Percentiles rank a stretch among this genome's conserved stretches.
Evolutionary conservation across 768 basidiomycete species (phyloP).

Genomic region (Suillus variegatus): DNA sequence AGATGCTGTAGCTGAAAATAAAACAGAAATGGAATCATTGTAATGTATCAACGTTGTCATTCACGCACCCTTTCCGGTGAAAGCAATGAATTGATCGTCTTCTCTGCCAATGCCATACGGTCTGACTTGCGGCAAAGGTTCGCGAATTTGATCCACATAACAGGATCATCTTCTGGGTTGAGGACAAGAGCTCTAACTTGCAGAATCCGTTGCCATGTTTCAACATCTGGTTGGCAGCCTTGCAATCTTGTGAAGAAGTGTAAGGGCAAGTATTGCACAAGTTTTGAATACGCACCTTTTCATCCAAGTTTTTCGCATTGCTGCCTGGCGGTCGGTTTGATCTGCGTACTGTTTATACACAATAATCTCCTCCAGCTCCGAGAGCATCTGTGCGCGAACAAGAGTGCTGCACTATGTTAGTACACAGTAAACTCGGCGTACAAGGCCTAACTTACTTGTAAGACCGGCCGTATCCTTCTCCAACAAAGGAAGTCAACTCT

Average conservation of each 20-base stretch:
- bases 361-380: slow-evolving; percentile 97
- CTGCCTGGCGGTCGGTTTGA: slow-evolving; percentile 88
- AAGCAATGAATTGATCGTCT: slow-evolving; percentile 91
- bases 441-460: slow-evolving; percentile 72
- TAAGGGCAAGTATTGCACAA: neutral
- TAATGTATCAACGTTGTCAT: neutral
- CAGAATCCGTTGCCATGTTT: slow-evolving; percentile 97
- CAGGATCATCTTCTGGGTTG: slow-evolving; percentile 89
- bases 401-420: slow-evolving; percentile 62
- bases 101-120: slow-evolving; percentile 92
- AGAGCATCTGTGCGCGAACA: slow-evolving; percentile 97
- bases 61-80: slow-evolving; percentile 64
- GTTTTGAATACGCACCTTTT: slow-evolving; percentile 62
- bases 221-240: slow-evolving; percentile 97
- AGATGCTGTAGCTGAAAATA: slow-evolving; percentile 42
- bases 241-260: slow-evolving; percentile 57
- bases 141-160: slow-evolving; percentile 99
- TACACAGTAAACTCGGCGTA: slow-evolving; percentile 7
- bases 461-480: slow-evolving; percentile 95
- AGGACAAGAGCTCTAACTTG: slow-evolving; percentile 95
- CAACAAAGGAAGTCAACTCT: slow-evolving; percentile 87
- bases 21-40: neutral
- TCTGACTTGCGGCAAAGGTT: slow-evolving; percentile 96
- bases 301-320: slow-evolving; percentile 97
- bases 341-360: slow-evolving; percentile 92